Conservation (phyloP, 371 early-diverging fungal genomes). For the Mortierella sp. region DNA sequence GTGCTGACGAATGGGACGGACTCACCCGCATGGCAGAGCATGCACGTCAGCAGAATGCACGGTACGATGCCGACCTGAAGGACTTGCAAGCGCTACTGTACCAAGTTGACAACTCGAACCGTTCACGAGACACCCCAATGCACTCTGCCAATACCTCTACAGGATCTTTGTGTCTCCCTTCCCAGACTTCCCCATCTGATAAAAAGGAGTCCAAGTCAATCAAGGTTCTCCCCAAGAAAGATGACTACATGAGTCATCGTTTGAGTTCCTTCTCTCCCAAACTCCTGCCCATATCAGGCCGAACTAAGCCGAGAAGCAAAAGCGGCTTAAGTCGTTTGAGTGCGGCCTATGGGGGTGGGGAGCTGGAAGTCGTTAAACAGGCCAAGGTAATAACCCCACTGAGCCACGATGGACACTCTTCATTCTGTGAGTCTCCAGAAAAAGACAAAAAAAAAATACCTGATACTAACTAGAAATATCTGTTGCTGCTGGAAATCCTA, state of each 20-base stretch:
- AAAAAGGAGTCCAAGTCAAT: slow-evolving; percentile 13
- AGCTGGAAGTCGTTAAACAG: slow-evolving; percentile 42
- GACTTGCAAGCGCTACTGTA: slow-evolving; percentile 36
- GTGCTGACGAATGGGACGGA: slow-evolving; percentile 49
- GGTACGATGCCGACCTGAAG: slow-evolving; percentile 39
- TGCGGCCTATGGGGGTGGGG: slow-evolving; percentile 49
- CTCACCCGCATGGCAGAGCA: slow-evolving; percentile 24
- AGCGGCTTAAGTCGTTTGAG: slow-evolving; percentile 48
- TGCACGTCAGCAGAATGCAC: slow-evolving; percentile 29
- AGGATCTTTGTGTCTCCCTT: slow-evolving; percentile 25
- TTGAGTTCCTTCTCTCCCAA: slow-evolving; percentile 39
- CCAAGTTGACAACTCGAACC: slow-evolving; percentile 3
- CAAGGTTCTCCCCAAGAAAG: slow-evolving; percentile 32
- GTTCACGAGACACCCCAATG: slow-evolving; percentile 4
- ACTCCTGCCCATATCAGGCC: slow-evolving; percentile 11
- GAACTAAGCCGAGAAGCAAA: slow-evolving; percentile 35
- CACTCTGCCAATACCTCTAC: slow-evolving; percentile 50
- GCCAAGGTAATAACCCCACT: slow-evolving; percentile 41
- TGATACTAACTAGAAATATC: neutral
- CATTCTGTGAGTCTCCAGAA: too few species aligned
- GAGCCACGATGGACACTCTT: too few species aligned
- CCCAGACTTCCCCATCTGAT: neutral
- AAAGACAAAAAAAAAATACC: too few species aligned
- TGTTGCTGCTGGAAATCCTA: slow-evolving; percentile 2
- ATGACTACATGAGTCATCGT: slow-evolving; percentile 53